Evolutionary conservation across 257 asterid species (phyloP), one percentile per base, ranked within the genome.

Genomic region (Plantago major): DNA sequence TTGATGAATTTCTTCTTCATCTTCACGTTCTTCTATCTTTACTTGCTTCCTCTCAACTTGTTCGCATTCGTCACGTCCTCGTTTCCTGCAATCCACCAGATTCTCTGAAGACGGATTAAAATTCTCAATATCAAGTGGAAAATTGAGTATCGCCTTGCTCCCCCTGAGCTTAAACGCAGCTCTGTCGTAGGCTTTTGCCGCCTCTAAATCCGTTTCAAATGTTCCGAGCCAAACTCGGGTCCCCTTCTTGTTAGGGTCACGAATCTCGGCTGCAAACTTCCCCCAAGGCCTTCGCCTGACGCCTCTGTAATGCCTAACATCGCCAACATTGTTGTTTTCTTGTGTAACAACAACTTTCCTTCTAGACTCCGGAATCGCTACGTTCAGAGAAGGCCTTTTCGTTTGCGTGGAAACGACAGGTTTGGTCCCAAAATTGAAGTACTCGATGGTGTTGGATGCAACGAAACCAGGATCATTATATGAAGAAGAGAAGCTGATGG

Each of bases 191-290:
- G 95, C 95, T 40, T 55, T 81, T 2, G 95, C 95, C 7, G 95
- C 90, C 58, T 83, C 95, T 37, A 85, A 46, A 22, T 84, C 90
- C 9, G 88, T 85, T 28, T 85, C 86, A 55, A 80, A 85, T 5
- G 94, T 85, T 8, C 95, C 95, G 28, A 85, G 81, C 95, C 95
- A 85, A 12, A 85, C 82, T 63, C 95, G 71, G 10, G 88, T 68
- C 11, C 94, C 95, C 55, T 83, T 83, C 61, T 81, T 63, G 59
- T 78, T 85, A 0, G 95, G 95, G 53, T 85, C 95, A 13, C 95
- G 86, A 14, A 85, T 85, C 84, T 83, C 95, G 18, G 92, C 92
- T 10, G 92, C 88, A 51, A 75, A 84, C 17, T 84, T 84, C 19
- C 90, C 90, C 90, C 93, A 82, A 3, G 94, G 94, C 48, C 94